Evolutionary conservation across 768 basidiomycete genomes (phyloP), one percentile per base, ranked within the genome.

Genomic region (Pleurotus ostreatus): DNA sequence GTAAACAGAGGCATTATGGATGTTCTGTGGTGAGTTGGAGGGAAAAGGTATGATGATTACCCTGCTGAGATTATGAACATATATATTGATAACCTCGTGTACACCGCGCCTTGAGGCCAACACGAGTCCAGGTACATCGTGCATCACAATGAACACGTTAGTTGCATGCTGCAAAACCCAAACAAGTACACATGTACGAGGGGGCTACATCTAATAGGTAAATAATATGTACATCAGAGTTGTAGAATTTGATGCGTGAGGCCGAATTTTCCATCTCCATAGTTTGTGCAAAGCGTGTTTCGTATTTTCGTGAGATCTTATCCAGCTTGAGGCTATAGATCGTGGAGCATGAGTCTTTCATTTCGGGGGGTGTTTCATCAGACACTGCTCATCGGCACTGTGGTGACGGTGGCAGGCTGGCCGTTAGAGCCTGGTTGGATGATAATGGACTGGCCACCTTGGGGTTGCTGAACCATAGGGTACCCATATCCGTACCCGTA

Each of bases 381-480:
- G 34, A 41, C 39, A n/a, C 6, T 53, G 51, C 62, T 65, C 65
- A 78, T 67, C 18, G 81, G 85, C 25, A 88, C 69, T 61, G 85
- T 84, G 13, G 81, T 83, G 49, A 90, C 71, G n/a, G 78, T 76
- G 12, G 87, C 74, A 18, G 81, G 78, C 39, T 74, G 76, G 38
- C 88, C 86, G 59, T 82, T 79, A 55, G 76, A 57, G 46, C 83
- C 81, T 26, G 85, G 88, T 61, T 88, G 86, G 59, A 91, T 83
- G 46, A 90, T 71, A 59, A 88, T 70, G 6, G 87, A 81, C 61
- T 83, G 52, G 13, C 46, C 59, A 7, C 43, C 40, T 34, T 47
- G 41, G 7, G 53, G 53, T 34, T 66, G 69, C 59, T 80, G 81
- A 61, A 75, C 76, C 52, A 83, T 68, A 55, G 77, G 69, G 61